These are phyloP conservation scores for Candida xiaguanensis DNA, from an alignment of 805 yeast genomes.

Conservation along the genomic window DNA sequence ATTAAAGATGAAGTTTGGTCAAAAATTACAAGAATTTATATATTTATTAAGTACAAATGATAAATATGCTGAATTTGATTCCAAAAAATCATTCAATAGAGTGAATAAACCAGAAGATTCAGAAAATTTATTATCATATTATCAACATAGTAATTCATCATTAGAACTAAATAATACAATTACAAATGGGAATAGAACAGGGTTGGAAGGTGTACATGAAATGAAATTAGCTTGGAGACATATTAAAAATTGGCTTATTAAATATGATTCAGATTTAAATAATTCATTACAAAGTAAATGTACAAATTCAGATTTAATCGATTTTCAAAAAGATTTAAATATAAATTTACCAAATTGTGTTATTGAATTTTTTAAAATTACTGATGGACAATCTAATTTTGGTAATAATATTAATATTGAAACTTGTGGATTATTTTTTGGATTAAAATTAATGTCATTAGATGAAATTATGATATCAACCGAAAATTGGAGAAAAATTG, in stretches of 20 bases:
- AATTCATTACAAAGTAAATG: slow-evolving; percentile 78
- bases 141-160: slow-evolving; percentile 26
- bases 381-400: slow-evolving; percentile 78
- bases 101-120: slow-evolving; percentile 41
- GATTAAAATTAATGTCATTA: slow-evolving; percentile 72
- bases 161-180: slow-evolving; percentile 14
- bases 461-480: slow-evolving; percentile 81
- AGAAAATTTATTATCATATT: slow-evolving; percentile 20
- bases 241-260: slow-evolving; percentile 77
- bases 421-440: slow-evolving; percentile 69
- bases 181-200: slow-evolving; percentile 16
- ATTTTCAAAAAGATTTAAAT: slow-evolving; percentile 78
- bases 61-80: slow-evolving; percentile 65
- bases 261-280: slow-evolving; percentile 74
- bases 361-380: slow-evolving; percentile 70
- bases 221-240: slow-evolving; percentile 82
- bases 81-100: slow-evolving; percentile 42
- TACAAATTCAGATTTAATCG: slow-evolving; percentile 73
- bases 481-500: slow-evolving; percentile 78
- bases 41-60: slow-evolving; percentile 65
- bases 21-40: slow-evolving; percentile 53
- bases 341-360: slow-evolving; percentile 77
- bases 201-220: slow-evolving; percentile 68
- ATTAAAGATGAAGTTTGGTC: slow-evolving; percentile 16
- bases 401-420: slow-evolving; percentile 71